These are phyloP conservation scores for Gaertneriomyces semiglobifer DNA, from an alignment of 192 early-diverging fungal species.

Conservation along the genomic window DNA sequence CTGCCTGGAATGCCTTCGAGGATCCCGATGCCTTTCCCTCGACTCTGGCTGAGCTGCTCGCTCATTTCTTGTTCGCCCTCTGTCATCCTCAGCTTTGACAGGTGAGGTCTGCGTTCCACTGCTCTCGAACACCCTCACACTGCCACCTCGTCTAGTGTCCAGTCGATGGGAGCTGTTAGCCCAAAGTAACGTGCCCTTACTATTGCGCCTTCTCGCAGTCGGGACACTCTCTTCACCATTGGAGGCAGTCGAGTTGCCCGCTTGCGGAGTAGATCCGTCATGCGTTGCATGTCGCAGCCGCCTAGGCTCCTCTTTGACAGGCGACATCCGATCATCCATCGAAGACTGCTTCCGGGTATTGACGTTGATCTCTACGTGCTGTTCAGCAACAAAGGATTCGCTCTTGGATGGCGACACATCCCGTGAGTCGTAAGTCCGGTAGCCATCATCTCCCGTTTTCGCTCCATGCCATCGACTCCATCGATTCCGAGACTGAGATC, in stretches of 20 bases:
- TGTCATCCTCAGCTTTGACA: too few relatives aligned
- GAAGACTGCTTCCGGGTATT: background rate
- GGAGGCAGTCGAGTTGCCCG: background rate
- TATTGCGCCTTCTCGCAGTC: slow-evolving; percentile 15
- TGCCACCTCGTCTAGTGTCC: background rate
- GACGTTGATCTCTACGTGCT: background rate
- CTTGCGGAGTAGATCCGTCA: background rate
- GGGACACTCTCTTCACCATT: background rate
- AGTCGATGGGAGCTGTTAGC: slow-evolving; percentile 22
- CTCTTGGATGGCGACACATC: too few relatives aligned
- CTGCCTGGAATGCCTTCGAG: too few relatives aligned
- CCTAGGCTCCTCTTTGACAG: background rate
- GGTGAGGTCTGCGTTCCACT: too few relatives aligned
- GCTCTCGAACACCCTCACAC: too few relatives aligned
- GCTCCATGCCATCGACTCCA: too few relatives aligned
- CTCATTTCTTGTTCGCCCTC: too few relatives aligned
- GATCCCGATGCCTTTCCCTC: too few relatives aligned
- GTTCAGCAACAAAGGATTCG: background rate
- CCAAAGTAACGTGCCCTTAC: slow-evolving; percentile 26
- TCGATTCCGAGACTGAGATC: too few relatives aligned
- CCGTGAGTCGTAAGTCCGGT: too few relatives aligned
- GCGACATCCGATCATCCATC: background rate
- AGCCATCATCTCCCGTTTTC: too few relatives aligned
- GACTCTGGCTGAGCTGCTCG: too few relatives aligned
- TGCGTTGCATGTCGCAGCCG: background rate